These are phyloP conservation scores for Trichoderma semiorbis DNA, from an alignment of 2,329 filamentous ascomycete species.

Conservation along the genomic window DNA sequence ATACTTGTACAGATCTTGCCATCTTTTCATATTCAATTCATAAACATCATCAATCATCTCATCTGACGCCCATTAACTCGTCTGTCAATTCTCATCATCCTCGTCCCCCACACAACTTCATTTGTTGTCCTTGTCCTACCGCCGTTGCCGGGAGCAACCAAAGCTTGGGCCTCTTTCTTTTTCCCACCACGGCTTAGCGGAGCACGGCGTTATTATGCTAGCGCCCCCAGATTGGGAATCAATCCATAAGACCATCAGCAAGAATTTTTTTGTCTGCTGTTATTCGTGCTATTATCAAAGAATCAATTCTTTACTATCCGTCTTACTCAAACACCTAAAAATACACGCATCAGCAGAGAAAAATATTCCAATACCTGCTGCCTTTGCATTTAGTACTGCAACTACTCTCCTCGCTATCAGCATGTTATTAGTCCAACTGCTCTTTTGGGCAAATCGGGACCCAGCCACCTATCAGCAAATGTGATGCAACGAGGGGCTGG, in stretches of 20 bases:
- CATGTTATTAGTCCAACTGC: neutral
- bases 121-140: constrained; percentile 5
- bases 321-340: neutral
- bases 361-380: neutral
- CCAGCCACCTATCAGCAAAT: constrained; percentile 12
- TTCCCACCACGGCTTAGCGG: neutral
- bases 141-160: constrained; percentile 15
- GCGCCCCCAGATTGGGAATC: neutral
- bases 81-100: neutral
- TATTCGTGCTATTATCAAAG: neutral
- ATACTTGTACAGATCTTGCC: neutral
- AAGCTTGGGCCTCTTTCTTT: neutral
- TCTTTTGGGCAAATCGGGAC: constrained; percentile 2
- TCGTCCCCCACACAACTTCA: neutral
- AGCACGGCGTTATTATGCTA: neutral
- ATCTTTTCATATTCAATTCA: neutral
- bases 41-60: neutral
- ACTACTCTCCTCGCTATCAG: neutral
- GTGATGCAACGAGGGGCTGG: constrained; percentile 5
- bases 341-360: neutral
- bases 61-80: neutral
- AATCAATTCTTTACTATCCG: neutral
- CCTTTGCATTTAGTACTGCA: neutral
- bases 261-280: neutral
- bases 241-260: neutral